Evolutionary conservation across 805 yeast genomes (phyloP).

Genomic region (Barnettozyma siamensis): DNA sequence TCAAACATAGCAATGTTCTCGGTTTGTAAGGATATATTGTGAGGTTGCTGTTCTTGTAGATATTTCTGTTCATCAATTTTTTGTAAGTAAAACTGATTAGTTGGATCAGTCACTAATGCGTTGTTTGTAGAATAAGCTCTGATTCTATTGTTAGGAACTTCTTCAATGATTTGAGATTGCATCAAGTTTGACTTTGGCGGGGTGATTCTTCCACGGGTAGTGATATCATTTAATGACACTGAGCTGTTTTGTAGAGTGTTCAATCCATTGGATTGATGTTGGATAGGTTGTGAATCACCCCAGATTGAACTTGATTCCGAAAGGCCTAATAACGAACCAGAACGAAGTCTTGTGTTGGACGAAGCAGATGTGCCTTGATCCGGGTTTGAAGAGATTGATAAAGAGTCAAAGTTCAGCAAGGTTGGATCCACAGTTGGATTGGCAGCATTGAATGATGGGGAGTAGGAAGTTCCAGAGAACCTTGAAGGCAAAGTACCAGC

Average conservation of each 20-base stretch:
- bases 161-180: slow-evolving; percentile 14
- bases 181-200: slow-evolving; percentile 13
- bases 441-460: slow-evolving; percentile 18
- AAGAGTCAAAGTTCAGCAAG: slow-evolving; percentile 18
- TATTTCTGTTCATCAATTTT: slow-evolving; percentile 11
- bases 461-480: slow-evolving; percentile 25
- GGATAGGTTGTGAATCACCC: slow-evolving; percentile 34
- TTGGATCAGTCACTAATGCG: slow-evolving; percentile 17
- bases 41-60: slow-evolving; percentile 8
- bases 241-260: slow-evolving; percentile 8
- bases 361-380: slow-evolving; percentile 7
- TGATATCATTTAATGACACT: slow-evolving; percentile 5
- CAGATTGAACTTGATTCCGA: slow-evolving; percentile 47
- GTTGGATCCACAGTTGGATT: slow-evolving; percentile 15
- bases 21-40: slow-evolving; percentile 9
- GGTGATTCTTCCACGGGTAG: slow-evolving; percentile 16
- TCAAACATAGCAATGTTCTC: slow-evolving; percentile 10
- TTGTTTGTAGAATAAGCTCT: slow-evolving; percentile 25
- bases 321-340: slow-evolving; percentile 45
- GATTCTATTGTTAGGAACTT: slow-evolving; percentile 15
- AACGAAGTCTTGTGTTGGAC: slow-evolving; percentile 39
- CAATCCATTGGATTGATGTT: slow-evolving; percentile 2
- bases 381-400: slow-evolving; percentile 17
- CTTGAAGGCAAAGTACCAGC: slow-evolving; percentile 78
- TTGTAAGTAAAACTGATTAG: slow-evolving; percentile 13